Base-by-base conservation (phyloP, 1,139 yeast genomes). In the Lodderomyces theae region DNA sequence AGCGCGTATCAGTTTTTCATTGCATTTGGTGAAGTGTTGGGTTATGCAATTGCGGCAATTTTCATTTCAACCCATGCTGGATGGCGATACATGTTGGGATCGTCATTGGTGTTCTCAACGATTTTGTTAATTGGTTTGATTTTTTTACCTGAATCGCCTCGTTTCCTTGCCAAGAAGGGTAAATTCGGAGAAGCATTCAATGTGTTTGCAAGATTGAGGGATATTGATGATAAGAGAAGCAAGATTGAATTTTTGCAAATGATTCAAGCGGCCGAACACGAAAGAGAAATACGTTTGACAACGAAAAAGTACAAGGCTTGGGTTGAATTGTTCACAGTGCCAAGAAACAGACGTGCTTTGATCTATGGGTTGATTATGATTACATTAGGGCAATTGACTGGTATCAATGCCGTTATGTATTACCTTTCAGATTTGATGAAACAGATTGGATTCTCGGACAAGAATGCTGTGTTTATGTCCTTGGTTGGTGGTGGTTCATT, bases 401-500 rank as follows among this genome's bases (percentile, higher is more conserved):
- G 81, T 59, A 72, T 75, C 47, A 77, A 77, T 47, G 80, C 79
- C 19, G 74, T 76, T 45, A 68, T 74, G 74, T 77, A 77, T 58
- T 74, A 77, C 55, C 66, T 77, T 72, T 72, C 81, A 32, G 72
- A 72, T 2, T 61, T 78, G 53, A 72, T 79, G 78, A 51, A 45
- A 2, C 56, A 63, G 19, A 74, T 74, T 46, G 79, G 79, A 3
- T 74, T 75, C 53, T 41, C 52, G 39, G 52, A 55, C 9, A 72
- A 72, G 49, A 58, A 65, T 42, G 58, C 78, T 15, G 79, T 75
- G 7, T 74, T 73, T 51, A 74, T 75, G 79, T 74, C 80, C 6
- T 64, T 75, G 55, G 84, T 79, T 15, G 83, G 84, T 41, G 84
- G 84, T 51, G 84, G 81, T 17, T 65, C 84, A 2, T 61, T 80